Conservation (phyloP, 345 rosid species). For the Arabis alpina region DNA sequence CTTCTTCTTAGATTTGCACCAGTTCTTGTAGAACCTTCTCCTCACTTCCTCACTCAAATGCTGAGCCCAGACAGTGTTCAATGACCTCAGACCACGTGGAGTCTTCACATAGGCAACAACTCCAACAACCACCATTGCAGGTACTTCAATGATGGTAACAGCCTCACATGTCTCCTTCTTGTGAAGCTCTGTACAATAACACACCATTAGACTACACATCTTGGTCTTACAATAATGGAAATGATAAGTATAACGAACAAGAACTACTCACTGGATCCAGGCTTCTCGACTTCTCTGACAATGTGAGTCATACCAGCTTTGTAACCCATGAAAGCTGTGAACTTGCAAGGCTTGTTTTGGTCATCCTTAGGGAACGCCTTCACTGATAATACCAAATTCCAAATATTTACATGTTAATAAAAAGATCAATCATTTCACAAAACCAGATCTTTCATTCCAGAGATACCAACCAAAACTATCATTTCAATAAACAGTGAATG, state of each 20-base stretch:
- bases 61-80: conserved; percentile 96
- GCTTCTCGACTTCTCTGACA: conserved; percentile 87
- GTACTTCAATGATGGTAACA: conserved; percentile 81
- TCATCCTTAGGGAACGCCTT: conserved; percentile 94
- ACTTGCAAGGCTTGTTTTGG: conserved; percentile 73
- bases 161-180: conserved; percentile 96
- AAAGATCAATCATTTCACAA: neutral
- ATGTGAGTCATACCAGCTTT: conserved; percentile 97
- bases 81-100: conserved; percentile 70
- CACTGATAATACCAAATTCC: conserved; percentile 48
- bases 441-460: neutral
- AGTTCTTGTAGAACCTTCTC: conserved; percentile 89
- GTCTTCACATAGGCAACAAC: conserved; percentile 87
- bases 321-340: conserved; percentile 89
- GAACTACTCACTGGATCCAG: conserved; percentile 74
- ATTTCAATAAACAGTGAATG: neutral
- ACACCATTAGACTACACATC: neutral
- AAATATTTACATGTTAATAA: neutral
- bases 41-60: conserved; percentile 85
- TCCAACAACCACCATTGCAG: conserved; percentile 85
- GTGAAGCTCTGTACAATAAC: conserved; percentile 65
- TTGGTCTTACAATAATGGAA: neutral
- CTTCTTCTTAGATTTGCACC: conserved; percentile 93
- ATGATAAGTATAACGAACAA: neutral
- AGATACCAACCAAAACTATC: neutral